phyloP scores from a whole-genome alignment of 257 asterid species.

The Cinchona pubescens region DNA sequence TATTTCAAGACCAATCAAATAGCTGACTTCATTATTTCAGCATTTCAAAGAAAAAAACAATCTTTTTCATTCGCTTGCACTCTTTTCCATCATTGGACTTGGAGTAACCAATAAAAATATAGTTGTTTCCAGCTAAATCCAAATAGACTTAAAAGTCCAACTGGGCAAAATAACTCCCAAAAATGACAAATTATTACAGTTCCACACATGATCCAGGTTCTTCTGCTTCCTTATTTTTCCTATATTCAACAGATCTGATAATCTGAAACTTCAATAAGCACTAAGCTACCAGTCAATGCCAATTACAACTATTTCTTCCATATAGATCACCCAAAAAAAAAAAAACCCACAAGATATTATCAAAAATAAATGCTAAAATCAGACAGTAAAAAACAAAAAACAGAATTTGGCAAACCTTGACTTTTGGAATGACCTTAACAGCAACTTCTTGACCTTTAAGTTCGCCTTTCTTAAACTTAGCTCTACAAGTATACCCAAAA shows the following conservation, averaged over 20 bases:
- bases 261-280: constrained; percentile 4
- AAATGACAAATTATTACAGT: constrained; percentile 5
- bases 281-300: neutral
- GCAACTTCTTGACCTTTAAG: constrained; percentile 82
- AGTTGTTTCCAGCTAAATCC: neutral
- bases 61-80: neutral
- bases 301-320: neutral
- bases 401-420: constrained; percentile 73
- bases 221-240: neutral
- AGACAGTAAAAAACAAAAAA: no score
- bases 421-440: constrained; percentile 87
- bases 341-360: neutral
- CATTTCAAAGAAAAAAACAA: neutral
- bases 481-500: constrained; percentile 90
- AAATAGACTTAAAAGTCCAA: constrained; percentile 3
- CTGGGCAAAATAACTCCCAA: constrained; percentile 4
- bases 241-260: constrained; percentile 27
- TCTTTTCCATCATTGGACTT: neutral
- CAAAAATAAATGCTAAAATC: neutral
- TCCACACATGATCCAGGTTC: constrained; percentile 4
- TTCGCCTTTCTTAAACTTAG: constrained; percentile 84
- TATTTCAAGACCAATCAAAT: constrained; percentile 4
- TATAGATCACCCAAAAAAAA: neutral
- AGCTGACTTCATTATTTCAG: neutral
- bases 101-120: neutral